Conservation (phyloP, 768 basidiomycete genomes). For the Kwoniella heveanensis region DNA sequence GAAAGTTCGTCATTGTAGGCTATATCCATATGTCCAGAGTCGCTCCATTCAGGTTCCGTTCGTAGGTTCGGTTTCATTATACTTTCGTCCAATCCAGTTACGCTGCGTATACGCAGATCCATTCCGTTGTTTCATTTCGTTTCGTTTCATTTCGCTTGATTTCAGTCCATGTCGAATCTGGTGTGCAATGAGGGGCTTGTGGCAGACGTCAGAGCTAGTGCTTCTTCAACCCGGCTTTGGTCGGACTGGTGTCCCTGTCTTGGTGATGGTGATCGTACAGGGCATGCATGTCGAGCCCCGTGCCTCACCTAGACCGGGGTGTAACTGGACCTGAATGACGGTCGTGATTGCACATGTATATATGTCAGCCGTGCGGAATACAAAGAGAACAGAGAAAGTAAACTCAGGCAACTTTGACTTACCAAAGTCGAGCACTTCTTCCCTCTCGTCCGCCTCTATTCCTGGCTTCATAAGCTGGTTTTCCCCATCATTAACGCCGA, state of each 20-base stretch:
- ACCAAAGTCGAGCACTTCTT: slow-evolving; percentile 13
- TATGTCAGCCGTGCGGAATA: neutral
- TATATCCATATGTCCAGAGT: too few species aligned
- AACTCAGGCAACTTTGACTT: slow-evolving; percentile 3
- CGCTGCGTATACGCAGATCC: neutral
- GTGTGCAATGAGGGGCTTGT: too few species aligned
- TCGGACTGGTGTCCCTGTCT: too few species aligned
- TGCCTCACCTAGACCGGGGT: slow-evolving; percentile 13
- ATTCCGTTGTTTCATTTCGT: neutral
- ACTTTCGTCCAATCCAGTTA: neutral
- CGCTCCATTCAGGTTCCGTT: too few species aligned
- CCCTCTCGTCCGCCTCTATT: neutral
- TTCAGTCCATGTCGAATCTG: too few species aligned
- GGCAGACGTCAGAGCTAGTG: too few species aligned
- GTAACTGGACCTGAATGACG: slow-evolving; percentile 9
- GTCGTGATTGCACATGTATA: too few species aligned
- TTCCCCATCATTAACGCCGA: slow-evolving; percentile 7
- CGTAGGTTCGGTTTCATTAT: too few species aligned
- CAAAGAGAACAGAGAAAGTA: too few species aligned
- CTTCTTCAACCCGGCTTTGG: too few species aligned
- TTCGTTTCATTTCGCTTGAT: neutral
- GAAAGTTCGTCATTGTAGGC: neutral
- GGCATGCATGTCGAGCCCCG: slow-evolving; percentile 3
- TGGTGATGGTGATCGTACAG: too few species aligned
- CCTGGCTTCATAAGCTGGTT: neutral